Base-by-base conservation (phyloP, 306 rosid species). In the Prunus armeniaca region DNA sequence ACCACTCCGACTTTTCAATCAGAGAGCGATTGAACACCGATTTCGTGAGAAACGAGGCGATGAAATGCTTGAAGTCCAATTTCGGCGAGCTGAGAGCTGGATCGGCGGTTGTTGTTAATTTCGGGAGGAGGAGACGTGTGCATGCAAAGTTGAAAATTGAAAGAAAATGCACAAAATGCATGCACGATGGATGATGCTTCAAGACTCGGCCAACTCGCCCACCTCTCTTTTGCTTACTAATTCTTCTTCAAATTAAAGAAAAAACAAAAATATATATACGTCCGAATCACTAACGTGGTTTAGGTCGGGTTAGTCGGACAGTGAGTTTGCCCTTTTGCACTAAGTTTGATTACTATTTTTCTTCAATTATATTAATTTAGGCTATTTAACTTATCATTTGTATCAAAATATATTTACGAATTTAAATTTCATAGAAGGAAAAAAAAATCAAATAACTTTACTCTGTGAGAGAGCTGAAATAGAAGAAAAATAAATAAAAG, bases 131-230 rank as follows among this genome's bases (percentile, higher is more conserved):
- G 77, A 89, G 90, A 91, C 97, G 97, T 87, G 96, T 88, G 97
- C 97, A 91, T 89, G 97, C 89, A 88, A 83, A 89, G 79, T 82
- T 82, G 88, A 85, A 80, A 77, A 69, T 60, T 45, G 63, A 63
- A 62, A 78, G 57, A 79, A 34, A 63, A 32, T 76, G 86, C 82
- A 86, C 84, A 81, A 88, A 93, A 88, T 88, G 98, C 98, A 93
- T 93, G 98, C 98, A 93, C 97, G 98, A 92, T 88, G 96, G 54
- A 91, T 93, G 83, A 73, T 85, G 87, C 97, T 93, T 91, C 90
- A 93, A 91, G 98, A 85, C 98, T 89, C 89, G 68, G 92, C 96
- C 86, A 91, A 82, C 93, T 89, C 90, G 76, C 76, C 89, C 82
- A 68, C 69, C 76, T 61, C 74, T 49, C 73, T 69, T 81, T 71